A percentile compares a stretch with the other conserved stretches of the same genome.
Evolutionary conservation across 345 rosid genomes (phyloP).

Genomic region (Isatis tinctoria): DNA sequence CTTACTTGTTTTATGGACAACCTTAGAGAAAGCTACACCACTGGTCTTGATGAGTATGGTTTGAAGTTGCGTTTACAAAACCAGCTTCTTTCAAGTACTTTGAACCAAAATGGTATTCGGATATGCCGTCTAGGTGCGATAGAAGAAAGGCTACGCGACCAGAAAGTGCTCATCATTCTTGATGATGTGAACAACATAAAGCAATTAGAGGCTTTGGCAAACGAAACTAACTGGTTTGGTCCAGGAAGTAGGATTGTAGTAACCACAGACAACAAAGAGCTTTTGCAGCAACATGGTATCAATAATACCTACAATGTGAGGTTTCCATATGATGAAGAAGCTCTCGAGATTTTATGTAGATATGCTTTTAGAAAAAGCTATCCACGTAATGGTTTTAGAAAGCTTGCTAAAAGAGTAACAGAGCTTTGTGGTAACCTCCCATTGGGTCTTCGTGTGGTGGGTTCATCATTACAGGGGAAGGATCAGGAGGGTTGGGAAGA

Average conservation of each 20-base stretch:
- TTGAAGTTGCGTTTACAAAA: not conserved
- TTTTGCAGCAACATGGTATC: not conserved
- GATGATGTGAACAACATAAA: not conserved
- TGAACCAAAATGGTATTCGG: not conserved
- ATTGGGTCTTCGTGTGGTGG: not conserved
- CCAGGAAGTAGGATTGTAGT: not conserved
- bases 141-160: not conserved
- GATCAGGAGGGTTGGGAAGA: not conserved
- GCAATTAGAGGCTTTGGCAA: not conserved
- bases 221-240: not conserved
- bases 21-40: not conserved
- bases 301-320: not conserved
- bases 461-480: not conserved
- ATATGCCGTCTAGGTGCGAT: not conserved
- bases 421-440: not conserved
- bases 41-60: not conserved
- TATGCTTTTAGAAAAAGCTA: not conserved
- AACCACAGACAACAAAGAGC: not conserved
- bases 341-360: not conserved
- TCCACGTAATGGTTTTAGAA: not conserved
- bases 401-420: not conserved
- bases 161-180: not conserved
- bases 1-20: not conserved
- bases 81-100: not conserved
- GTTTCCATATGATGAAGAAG: not conserved